These are phyloP conservation scores for Aspergillus bridgeri DNA, from an alignment of 495 filamentous ascomycete species.

Conservation along the genomic window DNA sequence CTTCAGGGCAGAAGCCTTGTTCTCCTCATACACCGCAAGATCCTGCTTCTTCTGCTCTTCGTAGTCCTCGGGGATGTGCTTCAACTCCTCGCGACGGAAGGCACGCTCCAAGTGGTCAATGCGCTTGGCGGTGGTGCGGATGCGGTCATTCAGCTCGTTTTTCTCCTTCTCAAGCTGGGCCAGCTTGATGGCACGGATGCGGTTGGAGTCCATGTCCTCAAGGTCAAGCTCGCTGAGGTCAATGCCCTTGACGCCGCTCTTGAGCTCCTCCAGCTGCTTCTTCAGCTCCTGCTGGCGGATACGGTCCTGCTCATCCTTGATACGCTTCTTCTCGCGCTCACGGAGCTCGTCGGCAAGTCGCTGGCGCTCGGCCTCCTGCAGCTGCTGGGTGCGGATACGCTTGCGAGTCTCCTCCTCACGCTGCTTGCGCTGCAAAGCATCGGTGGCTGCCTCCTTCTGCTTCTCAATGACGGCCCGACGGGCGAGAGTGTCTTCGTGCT, in stretches of 20 bases:
- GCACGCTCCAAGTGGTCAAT: conserved; percentile 98
- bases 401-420: conserved; percentile 88
- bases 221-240: conserved; percentile 74
- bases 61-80: conserved; percentile 85
- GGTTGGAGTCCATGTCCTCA: conserved; percentile 81
- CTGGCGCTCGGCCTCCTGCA: conserved; percentile 81
- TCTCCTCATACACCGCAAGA: conserved; percentile 71
- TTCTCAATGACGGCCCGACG: conserved; percentile 90
- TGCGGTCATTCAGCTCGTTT: conserved; percentile 83
- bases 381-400: conserved; percentile 74
- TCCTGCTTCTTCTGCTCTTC: conserved; percentile 79
- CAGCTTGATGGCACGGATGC: conserved; percentile 89
- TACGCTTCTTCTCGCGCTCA: conserved; percentile 82
- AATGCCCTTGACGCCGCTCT: conserved; percentile 77
- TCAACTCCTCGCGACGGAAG: conserved; percentile 89
- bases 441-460: conserved; percentile 90
- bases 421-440: conserved; percentile 78
- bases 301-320: conserved; percentile 84
- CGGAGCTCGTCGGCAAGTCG: conserved; percentile 87
- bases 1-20: conserved; percentile 69
- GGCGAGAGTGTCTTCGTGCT: conserved; percentile 84
- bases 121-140: conserved; percentile 88
- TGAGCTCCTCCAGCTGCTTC: conserved; percentile 92
- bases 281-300: conserved; percentile 92
- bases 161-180: conserved; percentile 96